Conservation (phyloP, 768 basidiomycete genomes). For the Punctularia strigosozonata region DNA sequence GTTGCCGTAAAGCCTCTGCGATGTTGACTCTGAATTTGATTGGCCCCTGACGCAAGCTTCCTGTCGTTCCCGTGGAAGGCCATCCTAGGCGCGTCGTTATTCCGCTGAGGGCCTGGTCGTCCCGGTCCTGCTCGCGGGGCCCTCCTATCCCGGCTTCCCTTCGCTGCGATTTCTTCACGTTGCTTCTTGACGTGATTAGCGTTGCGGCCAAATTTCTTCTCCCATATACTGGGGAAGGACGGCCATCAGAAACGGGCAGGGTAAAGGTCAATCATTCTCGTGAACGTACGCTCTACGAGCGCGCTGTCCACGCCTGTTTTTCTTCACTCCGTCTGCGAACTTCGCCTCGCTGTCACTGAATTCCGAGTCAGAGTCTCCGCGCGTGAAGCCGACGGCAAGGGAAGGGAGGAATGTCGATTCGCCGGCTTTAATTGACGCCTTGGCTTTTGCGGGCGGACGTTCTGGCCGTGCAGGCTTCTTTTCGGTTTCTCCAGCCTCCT, state of each 20-base stretch:
- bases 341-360: constrained; percentile 53
- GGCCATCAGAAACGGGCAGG: neutral
- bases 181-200: constrained; percentile 51
- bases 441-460: constrained; percentile 2
- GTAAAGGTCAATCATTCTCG: neutral
- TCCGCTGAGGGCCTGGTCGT: constrained; percentile 4
- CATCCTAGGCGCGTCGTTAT: neutral
- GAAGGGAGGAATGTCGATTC: constrained; percentile 77
- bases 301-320: constrained; percentile 86
- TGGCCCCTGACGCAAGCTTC: neutral
- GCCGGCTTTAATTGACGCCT: constrained; percentile 14
- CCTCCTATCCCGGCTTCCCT: constrained; percentile 5
- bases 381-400: constrained; percentile 74
- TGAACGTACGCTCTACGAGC: constrained; percentile 84
- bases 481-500: constrained; percentile 6
- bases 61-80: neutral
- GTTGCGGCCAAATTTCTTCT: neutral
- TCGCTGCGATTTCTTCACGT: constrained; percentile 15
- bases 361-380: constrained; percentile 72
- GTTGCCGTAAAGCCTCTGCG: neutral
- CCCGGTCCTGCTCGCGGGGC: neutral
- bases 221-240: constrained; percentile 1
- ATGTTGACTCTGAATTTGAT: neutral
- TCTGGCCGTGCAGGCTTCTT: constrained; percentile 16
- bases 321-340: constrained; percentile 39